Percentiles rank a stretch among this genome's conserved stretches.
phyloP scores from a whole-genome alignment of 768 basidiomycete species.

The Termitomyces sp. region DNA sequence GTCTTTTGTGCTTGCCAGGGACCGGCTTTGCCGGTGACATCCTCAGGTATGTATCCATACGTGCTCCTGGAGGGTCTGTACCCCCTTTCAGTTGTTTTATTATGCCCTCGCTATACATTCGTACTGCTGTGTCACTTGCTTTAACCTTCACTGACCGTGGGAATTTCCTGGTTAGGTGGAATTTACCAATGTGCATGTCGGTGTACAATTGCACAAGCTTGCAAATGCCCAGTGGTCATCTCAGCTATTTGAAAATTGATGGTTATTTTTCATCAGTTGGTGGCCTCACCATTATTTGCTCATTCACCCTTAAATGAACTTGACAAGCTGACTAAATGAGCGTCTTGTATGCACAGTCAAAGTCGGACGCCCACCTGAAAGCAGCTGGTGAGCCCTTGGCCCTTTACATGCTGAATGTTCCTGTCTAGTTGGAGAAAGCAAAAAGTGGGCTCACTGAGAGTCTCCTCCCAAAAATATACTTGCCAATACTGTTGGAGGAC shows the following conservation, averaged over 20 bases:
- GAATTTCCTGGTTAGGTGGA: constrained; percentile 30
- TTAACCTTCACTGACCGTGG: background rate
- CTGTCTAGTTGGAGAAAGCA: constrained; percentile 2
- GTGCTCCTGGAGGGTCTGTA: background rate
- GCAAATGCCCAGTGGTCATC: constrained; percentile 52
- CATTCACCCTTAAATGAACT: too few relatives aligned
- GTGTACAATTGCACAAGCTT: constrained; percentile 48
- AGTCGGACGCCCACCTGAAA: constrained; percentile 57
- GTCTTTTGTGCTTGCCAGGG: background rate
- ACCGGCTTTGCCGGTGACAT: background rate
- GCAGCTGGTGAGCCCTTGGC: constrained; percentile 61
- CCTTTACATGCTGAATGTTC: constrained; percentile 54
- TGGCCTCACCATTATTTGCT: constrained; percentile 16
- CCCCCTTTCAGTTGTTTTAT: background rate
- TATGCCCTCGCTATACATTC: background rate
- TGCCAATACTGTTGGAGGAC: too few relatives aligned
- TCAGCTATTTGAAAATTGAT: too few relatives aligned
- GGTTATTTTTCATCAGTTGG: constrained; percentile 74
- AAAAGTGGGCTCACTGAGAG: too few relatives aligned
- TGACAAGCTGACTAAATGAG: too few relatives aligned
- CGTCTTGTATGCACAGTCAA: constrained; percentile 50
- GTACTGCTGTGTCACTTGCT: background rate
- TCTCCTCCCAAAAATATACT: constrained; percentile 18
- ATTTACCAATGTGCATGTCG: constrained; percentile 38
- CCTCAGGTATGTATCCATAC: background rate